Evolutionary conservation across 2,329 filamentous ascomycete species (phyloP).

Genomic region (Tolypocladium capitatum): DNA sequence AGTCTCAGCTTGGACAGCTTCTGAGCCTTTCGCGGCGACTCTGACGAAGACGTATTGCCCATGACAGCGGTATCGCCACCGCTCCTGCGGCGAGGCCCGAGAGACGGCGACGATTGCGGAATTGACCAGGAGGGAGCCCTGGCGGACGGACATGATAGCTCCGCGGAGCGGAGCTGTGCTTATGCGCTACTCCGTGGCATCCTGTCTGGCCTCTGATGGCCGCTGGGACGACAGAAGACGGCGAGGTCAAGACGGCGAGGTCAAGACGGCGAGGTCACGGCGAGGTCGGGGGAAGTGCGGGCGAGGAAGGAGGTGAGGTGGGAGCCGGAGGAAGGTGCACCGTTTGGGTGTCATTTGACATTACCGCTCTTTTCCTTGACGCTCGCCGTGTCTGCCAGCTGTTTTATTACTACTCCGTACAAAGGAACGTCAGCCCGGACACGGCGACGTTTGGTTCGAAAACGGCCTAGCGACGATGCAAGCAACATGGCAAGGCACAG

Average conservation of each 20-base stretch:
- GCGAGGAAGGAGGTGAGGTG: neutral
- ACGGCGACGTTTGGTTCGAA: neutral
- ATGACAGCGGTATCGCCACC: constrained; percentile 15
- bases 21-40: constrained; percentile 28
- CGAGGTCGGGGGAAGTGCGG: neutral
- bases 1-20: constrained; percentile 39
- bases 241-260: neutral
- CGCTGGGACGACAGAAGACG: neutral
- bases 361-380: too few species aligned
- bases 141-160: neutral
- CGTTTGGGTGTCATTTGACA: too few species aligned
- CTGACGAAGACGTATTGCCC: constrained; percentile 37
- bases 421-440: neutral
- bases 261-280: neutral
- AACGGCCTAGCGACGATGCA: neutral
- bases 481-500: neutral
- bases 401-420: too few species aligned
- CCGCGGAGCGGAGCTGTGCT: neutral
- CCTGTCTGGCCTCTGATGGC: neutral
- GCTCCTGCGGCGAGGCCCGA: neutral
- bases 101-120: neutral
- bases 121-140: neutral
- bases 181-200: neutral
- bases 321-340: neutral
- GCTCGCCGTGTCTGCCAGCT: neutral